Percentiles rank a stretch among this genome's conserved stretches.
Conservation (phyloP, 2,329 filamentous ascomycete species). For the Exophiala calicioides region DNA sequence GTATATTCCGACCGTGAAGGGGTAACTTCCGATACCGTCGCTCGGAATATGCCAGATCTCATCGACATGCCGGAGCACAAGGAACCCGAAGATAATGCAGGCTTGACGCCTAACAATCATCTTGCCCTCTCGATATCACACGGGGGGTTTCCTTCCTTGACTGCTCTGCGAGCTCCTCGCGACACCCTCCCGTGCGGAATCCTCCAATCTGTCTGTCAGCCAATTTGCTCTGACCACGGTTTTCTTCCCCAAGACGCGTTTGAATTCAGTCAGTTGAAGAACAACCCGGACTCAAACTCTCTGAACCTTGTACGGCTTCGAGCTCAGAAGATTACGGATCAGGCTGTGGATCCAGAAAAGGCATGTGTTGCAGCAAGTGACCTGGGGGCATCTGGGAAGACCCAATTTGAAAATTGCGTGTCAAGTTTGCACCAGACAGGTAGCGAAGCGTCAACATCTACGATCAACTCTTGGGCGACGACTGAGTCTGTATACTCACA, state of each 20-base stretch:
- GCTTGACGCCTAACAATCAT: constrained; percentile 22
- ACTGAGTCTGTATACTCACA: not conserved
- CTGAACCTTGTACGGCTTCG: constrained; percentile 47
- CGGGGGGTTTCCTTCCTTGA: constrained; percentile 44
- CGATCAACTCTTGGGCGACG: constrained; percentile 1
- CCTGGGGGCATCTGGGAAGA: not conserved
- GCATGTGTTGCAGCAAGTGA: not conserved
- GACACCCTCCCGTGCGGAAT: constrained; percentile 47
- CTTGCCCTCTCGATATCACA: constrained; percentile 38
- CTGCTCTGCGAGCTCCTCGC: constrained; percentile 44
- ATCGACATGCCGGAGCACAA: not conserved
- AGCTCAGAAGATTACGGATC: constrained; percentile 39
- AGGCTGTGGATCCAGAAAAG: not conserved
- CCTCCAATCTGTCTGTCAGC: constrained; percentile 47
- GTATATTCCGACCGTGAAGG: constrained; percentile 52
- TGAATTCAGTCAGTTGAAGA: constrained; percentile 31
- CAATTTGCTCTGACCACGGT: constrained; percentile 41
- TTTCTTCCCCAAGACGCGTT: constrained; percentile 44
- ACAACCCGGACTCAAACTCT: constrained; percentile 46
- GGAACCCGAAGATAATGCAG: not conserved
- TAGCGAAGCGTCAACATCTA: constrained; percentile 1
- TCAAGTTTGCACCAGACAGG: too few species aligned
- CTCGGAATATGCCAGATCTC: not conserved
- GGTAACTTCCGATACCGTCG: not conserved
- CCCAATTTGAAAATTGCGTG: too few species aligned